phyloP scores from a whole-genome alignment of 805 yeast species.

The Nakazawaea wickerhamii region DNA sequence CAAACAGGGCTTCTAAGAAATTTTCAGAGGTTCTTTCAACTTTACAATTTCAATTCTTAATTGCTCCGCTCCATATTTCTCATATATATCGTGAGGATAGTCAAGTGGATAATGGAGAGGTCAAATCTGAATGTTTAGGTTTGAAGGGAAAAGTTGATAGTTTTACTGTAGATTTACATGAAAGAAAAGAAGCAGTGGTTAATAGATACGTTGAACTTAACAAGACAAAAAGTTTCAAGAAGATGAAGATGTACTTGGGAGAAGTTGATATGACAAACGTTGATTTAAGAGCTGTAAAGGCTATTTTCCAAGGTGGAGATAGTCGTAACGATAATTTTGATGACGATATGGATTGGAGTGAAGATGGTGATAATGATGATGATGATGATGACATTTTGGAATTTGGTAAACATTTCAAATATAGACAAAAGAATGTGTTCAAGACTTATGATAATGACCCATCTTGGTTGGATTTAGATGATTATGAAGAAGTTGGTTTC shows the following conservation, averaged over 20 bases:
- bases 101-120: conserved; percentile 30
- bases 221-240: conserved; percentile 33
- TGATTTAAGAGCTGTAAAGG: conserved; percentile 56
- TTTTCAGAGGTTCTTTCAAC: conserved; percentile 73
- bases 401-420: conserved; percentile 14
- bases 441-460: conserved; percentile 38
- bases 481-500: conserved; percentile 52
- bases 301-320: conserved; percentile 33
- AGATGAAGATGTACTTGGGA: conserved; percentile 62
- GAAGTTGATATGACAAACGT: conserved; percentile 49
- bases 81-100: conserved; percentile 59
- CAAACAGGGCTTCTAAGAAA: conserved; percentile 49
- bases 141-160: conserved; percentile 53
- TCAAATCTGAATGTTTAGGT: conserved; percentile 58
- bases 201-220: conserved; percentile 42
- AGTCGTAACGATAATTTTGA: background rate
- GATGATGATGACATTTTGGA: conserved; percentile 4
- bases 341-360: conserved; percentile 3
- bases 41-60: conserved; percentile 69
- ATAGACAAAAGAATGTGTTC: conserved; percentile 12
- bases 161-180: conserved; percentile 64
- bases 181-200: conserved; percentile 42
- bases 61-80: conserved; percentile 68
- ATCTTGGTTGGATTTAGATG: conserved; percentile 58
- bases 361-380: conserved; percentile 12